Evolutionary conservation across 2,329 filamentous ascomycete species (phyloP).

Genomic region (Septoria linicola): DNA sequence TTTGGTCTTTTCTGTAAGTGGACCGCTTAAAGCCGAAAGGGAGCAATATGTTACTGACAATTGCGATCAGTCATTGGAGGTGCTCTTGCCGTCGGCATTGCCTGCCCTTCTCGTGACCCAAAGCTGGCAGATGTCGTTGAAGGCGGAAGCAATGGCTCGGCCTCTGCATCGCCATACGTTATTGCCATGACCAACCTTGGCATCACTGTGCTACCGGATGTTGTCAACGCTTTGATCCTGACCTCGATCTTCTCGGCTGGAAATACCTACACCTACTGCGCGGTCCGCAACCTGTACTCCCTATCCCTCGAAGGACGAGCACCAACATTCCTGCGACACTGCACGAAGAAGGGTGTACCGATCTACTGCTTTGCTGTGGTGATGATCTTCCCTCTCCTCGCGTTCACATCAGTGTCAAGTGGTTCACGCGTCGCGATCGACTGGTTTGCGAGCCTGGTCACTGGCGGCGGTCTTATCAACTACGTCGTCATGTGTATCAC

Average conservation of each 20-base stretch:
- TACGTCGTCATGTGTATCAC: slow-evolving; percentile 61
- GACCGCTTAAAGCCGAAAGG: no score
- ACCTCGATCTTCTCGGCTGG: slow-evolving; percentile 58
- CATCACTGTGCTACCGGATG: slow-evolving; percentile 45
- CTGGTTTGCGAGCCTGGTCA: slow-evolving; percentile 56
- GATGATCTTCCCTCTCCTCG: slow-evolving; percentile 40
- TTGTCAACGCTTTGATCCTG: slow-evolving; percentile 43
- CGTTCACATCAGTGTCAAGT: slow-evolving; percentile 38
- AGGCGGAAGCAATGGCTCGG: slow-evolving; percentile 32
- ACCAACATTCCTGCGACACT: slow-evolving; percentile 56
- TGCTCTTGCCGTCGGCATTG: slow-evolving; percentile 47
- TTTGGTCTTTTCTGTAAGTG: slow-evolving; percentile 36
- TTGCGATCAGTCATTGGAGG: slow-evolving; percentile 48
- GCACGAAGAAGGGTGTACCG: slow-evolving; percentile 61
- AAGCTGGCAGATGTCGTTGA: slow-evolving; percentile 27
- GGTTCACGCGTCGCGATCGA: slow-evolving; percentile 35
- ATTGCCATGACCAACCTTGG: slow-evolving; percentile 44
- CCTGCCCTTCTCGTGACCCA: slow-evolving; percentile 37
- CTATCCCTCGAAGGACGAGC: slow-evolving; percentile 55
- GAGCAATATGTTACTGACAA: neutral
- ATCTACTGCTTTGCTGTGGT: slow-evolving; percentile 58
- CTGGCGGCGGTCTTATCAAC: slow-evolving; percentile 60
- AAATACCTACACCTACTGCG: slow-evolving; percentile 57
- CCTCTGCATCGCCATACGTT: slow-evolving; percentile 39
- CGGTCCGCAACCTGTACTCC: slow-evolving; percentile 54